Percentiles rank a stretch among this genome's conserved stretches.
Evolutionary conservation across 2,329 filamentous ascomycete species (phyloP).

Genomic region (Metarhizium brunneum): DNA sequence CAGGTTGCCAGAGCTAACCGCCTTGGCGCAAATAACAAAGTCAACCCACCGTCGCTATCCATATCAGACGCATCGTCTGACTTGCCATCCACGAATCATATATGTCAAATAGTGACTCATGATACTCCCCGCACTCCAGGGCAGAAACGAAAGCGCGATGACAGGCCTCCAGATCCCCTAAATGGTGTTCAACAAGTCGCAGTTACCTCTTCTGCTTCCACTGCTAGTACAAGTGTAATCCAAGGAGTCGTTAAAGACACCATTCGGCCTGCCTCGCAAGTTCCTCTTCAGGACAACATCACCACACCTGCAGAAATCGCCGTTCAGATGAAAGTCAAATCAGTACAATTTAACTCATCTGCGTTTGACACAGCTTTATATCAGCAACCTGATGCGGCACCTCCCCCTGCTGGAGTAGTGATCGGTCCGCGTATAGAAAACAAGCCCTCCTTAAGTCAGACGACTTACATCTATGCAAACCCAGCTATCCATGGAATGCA

Average conservation of each 20-base stretch:
- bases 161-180: not conserved
- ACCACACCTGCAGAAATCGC: not conserved
- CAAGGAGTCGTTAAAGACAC: not conserved
- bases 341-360: conserved; percentile 10
- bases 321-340: not conserved
- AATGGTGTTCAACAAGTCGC: not conserved
- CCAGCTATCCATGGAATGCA: conserved; percentile 40
- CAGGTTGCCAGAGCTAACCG: not conserved
- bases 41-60: not conserved
- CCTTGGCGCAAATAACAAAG: not conserved
- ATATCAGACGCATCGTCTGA: not conserved
- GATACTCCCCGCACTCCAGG: not conserved
- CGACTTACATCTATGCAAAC: conserved; percentile 37
- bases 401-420: conserved; percentile 15
- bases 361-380: conserved; percentile 32
- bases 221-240: not conserved
- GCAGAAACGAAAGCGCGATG: not conserved
- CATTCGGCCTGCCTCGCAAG: not conserved
- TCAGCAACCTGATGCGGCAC: conserved; percentile 17
- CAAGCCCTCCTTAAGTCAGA: conserved; percentile 11
- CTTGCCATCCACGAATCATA: not conserved
- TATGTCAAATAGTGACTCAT: not conserved
- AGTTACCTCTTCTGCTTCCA: not conserved
- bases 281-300: not conserved
- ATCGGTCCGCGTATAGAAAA: conserved; percentile 1